Evolutionary conservation across 2,329 filamentous ascomycete species (phyloP).

Genomic region (Neofusicoccum parvum): DNA sequence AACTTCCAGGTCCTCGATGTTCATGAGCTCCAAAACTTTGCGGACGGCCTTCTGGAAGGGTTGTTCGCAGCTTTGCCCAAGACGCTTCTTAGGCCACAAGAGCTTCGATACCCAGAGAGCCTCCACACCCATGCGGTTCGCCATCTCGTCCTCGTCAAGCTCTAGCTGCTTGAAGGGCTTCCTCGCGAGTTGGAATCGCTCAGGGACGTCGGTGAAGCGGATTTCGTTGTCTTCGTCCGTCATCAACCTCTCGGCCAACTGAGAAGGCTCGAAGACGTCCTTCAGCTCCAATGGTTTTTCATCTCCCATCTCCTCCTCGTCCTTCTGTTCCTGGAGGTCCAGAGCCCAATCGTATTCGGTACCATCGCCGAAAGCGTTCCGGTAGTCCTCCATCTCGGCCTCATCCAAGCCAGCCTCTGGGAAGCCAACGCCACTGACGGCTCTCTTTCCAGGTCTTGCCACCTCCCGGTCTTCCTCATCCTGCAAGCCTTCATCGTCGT

Average conservation of each 20-base stretch:
- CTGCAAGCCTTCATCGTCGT: slow-evolving; percentile 76
- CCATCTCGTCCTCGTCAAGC: slow-evolving; percentile 75
- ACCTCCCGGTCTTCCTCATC: slow-evolving; percentile 84
- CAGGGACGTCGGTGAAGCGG: slow-evolving; percentile 83
- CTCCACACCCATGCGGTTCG: slow-evolving; percentile 71
- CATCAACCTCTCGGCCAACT: slow-evolving; percentile 89
- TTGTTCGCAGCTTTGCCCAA: slow-evolving; percentile 70
- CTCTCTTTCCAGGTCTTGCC: slow-evolving; percentile 73
- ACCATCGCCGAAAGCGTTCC: slow-evolving; percentile 91
- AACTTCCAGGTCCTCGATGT: slow-evolving; percentile 91
- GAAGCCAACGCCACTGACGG: slow-evolving; percentile 66
- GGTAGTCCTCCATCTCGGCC: slow-evolving; percentile 92
- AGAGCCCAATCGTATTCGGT: slow-evolving; percentile 96
- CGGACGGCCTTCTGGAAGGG: slow-evolving; percentile 87
- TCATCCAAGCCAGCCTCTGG: slow-evolving; percentile 87
- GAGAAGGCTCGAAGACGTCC: slow-evolving; percentile 96
- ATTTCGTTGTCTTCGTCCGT: slow-evolving; percentile 95
- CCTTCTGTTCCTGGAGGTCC: slow-evolving; percentile 81
- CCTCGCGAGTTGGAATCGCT: slow-evolving; percentile 90
- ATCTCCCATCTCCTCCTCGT: slow-evolving; percentile 74
- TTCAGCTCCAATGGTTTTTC: slow-evolving; percentile 90
- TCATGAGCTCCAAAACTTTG: slow-evolving; percentile 93
- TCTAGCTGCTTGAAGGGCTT: slow-evolving; percentile 83
- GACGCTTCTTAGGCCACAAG: slow-evolving; percentile 83
- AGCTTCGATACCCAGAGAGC: slow-evolving; percentile 88